Percentiles rank a stretch among this genome's conserved stretches.
Evolutionary conservation across 176 grass and related monocot species (phyloP).

Genomic region (Phoenix dactylifera): DNA sequence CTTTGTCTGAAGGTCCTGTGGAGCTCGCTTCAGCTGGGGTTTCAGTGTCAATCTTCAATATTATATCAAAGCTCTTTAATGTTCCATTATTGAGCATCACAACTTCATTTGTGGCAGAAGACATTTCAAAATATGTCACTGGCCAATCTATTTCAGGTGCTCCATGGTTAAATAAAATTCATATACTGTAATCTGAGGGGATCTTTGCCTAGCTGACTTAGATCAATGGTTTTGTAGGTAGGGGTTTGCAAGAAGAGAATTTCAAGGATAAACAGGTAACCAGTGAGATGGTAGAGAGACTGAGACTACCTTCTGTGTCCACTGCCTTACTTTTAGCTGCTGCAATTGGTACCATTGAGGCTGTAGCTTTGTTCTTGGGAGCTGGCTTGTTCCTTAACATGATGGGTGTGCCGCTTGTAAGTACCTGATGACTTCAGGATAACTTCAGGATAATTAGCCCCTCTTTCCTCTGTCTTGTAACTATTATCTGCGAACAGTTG

Average conservation of each 20-base stretch:
- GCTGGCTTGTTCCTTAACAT: slow-evolving; percentile 40
- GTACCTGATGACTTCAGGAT: slow-evolving; percentile 1
- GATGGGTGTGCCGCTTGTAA: slow-evolving; percentile 55
- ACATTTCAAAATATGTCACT: slow-evolving; percentile 46
- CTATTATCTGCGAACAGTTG: no score
- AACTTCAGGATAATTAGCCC: no score
- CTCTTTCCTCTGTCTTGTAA: no score
- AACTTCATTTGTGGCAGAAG: slow-evolving; percentile 78
- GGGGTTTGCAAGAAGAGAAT: neutral
- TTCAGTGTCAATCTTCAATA: slow-evolving; percentile 57
- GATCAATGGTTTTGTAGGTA: slow-evolving; percentile 17
- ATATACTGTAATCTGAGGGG: neutral
- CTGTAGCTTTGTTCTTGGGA: slow-evolving; percentile 43
- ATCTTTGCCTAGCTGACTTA: neutral
- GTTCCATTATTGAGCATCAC: slow-evolving; percentile 65
- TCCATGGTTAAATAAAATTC: neutral
- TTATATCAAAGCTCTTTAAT: slow-evolving; percentile 72
- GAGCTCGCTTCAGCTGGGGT: slow-evolving; percentile 61
- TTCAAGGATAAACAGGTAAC: slow-evolving; percentile 7
- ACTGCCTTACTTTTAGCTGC: slow-evolving; percentile 49
- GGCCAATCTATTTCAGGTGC: slow-evolving; percentile 21
- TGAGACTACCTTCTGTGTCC: slow-evolving; percentile 44
- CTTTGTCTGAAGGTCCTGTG: slow-evolving; percentile 35
- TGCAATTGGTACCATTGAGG: slow-evolving; percentile 42
- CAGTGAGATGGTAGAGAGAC: slow-evolving; percentile 10